Percentiles rank a stretch among this genome's conserved stretches.
Evolutionary conservation across 352 stramenopile species (phyloP).

Genomic region (Phytophthora kernoviae): DNA sequence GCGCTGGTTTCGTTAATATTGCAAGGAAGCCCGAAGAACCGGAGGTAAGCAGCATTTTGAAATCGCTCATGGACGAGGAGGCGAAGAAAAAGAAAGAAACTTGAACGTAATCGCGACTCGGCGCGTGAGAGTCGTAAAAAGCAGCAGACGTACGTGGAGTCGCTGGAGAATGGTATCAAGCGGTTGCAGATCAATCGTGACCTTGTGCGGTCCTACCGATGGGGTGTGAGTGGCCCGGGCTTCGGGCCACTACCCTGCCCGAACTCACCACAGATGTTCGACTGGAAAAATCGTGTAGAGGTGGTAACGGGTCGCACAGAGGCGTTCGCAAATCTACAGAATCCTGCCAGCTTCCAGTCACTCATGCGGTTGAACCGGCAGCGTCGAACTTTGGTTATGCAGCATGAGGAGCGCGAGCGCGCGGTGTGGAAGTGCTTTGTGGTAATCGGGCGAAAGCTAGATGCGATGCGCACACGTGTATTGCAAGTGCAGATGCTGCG

Average conservation of each 20-base stretch:
- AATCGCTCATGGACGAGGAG: slow-evolving; percentile 87
- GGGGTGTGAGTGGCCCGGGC: slow-evolving; percentile 60
- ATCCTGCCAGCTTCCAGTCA: slow-evolving; percentile 65
- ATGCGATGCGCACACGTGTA: slow-evolving; percentile 54
- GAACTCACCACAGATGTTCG: slow-evolving; percentile 57
- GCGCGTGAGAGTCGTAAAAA: slow-evolving; percentile 85
- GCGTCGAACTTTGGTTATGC: slow-evolving; percentile 57
- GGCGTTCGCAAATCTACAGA: slow-evolving; percentile 71
- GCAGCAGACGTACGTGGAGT: slow-evolving; percentile 89
- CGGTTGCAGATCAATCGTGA: slow-evolving; percentile 85
- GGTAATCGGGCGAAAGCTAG: slow-evolving; percentile 58
- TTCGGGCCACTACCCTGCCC: slow-evolving; percentile 47
- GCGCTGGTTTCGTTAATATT: slow-evolving; percentile 73
- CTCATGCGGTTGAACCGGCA: slow-evolving; percentile 82
- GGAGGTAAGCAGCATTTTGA: slow-evolving; percentile 86
- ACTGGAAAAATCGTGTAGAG: slow-evolving; percentile 68
- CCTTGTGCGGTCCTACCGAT: slow-evolving; percentile 70
- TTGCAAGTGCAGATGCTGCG: slow-evolving; percentile 72
- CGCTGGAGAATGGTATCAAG: slow-evolving; percentile 88
- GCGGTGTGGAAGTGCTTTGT: slow-evolving; percentile 70
- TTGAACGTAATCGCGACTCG: slow-evolving; percentile 88
- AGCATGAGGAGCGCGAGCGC: slow-evolving; percentile 47
- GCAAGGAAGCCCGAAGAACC: slow-evolving; percentile 81
- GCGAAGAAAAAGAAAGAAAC: slow-evolving; percentile 91
- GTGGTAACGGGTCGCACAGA: slow-evolving; percentile 71